These are phyloP conservation scores for Apiotrichum veenhuisii DNA, from an alignment of 1,284 basidiomycete genomes.

Conservation along the genomic window DNA sequence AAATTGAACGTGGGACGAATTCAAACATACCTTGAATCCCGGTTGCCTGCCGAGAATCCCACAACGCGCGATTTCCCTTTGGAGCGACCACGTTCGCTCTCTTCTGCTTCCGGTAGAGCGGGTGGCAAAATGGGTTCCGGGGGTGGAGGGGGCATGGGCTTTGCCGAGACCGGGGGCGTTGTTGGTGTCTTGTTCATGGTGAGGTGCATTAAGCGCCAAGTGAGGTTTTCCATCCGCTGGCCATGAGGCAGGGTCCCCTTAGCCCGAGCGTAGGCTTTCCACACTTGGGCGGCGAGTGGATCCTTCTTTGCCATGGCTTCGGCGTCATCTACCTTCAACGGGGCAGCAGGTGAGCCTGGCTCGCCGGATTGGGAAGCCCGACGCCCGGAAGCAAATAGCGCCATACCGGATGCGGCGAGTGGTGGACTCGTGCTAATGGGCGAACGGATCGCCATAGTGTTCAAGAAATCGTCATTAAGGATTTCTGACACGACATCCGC, in stretches of 20 bases:
- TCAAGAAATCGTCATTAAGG: conserved; percentile 45
- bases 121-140: conserved; percentile 2
- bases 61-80: conserved; percentile 53
- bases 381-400: conserved; percentile 23
- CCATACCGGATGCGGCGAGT: conserved; percentile 7
- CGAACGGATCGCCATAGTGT: conserved; percentile 16
- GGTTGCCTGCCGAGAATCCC: conserved; percentile 47
- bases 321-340: conserved; percentile 18
- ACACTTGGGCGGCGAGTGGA: conserved; percentile 89
- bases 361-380: conserved; percentile 32
- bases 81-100: conserved; percentile 52
- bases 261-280: conserved; percentile 91
- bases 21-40: conserved; percentile 21
- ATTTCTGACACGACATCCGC: conserved; percentile 41
- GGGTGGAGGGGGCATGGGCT: conserved; percentile 7
- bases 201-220: conserved; percentile 97
- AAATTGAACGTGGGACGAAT: background rate
- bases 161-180: background rate
- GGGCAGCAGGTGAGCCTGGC: conserved; percentile 19
- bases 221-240: conserved; percentile 93
- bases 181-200: conserved; percentile 59
- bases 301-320: conserved; percentile 59
- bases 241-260: conserved; percentile 84
- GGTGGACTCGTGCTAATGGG: conserved; percentile 30
- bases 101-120: conserved; percentile 7